phyloP scores from a whole-genome alignment of 306 rosid genomes.

The Cercis canadensis region DNA sequence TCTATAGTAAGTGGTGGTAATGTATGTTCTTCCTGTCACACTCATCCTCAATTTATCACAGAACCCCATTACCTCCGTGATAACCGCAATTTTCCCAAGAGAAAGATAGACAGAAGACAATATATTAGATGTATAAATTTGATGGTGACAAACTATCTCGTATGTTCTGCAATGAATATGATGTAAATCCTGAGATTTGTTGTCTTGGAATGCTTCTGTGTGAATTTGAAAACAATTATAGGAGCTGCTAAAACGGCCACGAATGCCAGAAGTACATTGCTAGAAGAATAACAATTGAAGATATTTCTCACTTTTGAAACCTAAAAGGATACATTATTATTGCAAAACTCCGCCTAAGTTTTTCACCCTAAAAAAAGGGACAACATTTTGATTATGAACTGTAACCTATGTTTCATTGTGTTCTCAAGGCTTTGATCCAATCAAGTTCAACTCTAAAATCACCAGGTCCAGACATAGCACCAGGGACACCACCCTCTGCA shows the following conservation, averaged over 20 bases:
- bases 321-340: slow-evolving; percentile 34
- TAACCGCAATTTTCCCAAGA: background rate
- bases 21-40: slow-evolving; percentile 14
- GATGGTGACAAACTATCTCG: slow-evolving; percentile 10
- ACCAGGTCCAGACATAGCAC: slow-evolving; percentile 62
- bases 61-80: slow-evolving; percentile 8
- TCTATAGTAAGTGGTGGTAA: background rate
- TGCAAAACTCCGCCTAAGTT: slow-evolving; percentile 29
- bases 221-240: slow-evolving; percentile 17
- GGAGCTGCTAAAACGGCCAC: background rate
- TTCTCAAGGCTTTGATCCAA: slow-evolving; percentile 84
- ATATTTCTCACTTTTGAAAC: slow-evolving; percentile 30
- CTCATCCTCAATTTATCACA: too few relatives aligned
- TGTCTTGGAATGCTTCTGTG: slow-evolving; percentile 15
- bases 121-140: background rate
- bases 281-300: slow-evolving; percentile 17
- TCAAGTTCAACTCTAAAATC: slow-evolving; percentile 69
- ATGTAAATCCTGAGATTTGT: slow-evolving; percentile 31
- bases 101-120: too few relatives aligned
- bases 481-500: slow-evolving; percentile 58
- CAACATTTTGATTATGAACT: slow-evolving; percentile 28
- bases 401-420: slow-evolving; percentile 49
- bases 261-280: slow-evolving; percentile 8
- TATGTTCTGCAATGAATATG: slow-evolving; percentile 26
- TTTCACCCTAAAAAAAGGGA: slow-evolving; percentile 6